Conservation (phyloP, 225 moss, liverwort and hornwort genomes). For the Sphagnum tenellum region DNA sequence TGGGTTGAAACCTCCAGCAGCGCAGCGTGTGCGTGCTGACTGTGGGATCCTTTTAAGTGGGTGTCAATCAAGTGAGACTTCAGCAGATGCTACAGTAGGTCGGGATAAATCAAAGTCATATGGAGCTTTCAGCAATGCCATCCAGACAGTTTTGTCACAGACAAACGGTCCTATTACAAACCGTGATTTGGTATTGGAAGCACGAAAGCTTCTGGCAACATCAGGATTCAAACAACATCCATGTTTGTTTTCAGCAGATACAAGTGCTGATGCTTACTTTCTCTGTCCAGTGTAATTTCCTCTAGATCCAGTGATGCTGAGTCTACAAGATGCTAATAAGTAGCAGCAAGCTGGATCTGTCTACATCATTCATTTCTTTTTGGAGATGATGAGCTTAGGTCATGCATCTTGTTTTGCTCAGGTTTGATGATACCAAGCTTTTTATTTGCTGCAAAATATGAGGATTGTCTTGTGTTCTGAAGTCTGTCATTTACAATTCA, state of each 20-base stretch:
- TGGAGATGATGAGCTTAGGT: no score
- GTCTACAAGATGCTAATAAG: no score
- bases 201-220: slow-evolving; percentile 47
- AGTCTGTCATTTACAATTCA: no score
- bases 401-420: no score
- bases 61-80: slow-evolving; percentile 78
- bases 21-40: slow-evolving; percentile 28
- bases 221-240: slow-evolving; percentile 82
- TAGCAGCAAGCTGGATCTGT: no score
- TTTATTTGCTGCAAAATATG: no score
- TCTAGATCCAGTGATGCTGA: no score
- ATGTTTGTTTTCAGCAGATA: slow-evolving; percentile 63
- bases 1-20: slow-evolving; percentile 43
- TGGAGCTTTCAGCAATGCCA: slow-evolving; percentile 80
- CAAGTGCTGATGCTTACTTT: slow-evolving; percentile 40
- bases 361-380: no score
- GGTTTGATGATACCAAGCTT: no score
- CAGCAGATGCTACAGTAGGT: slow-evolving; percentile 80
- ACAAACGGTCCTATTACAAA: slow-evolving; percentile 36
- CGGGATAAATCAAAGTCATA: slow-evolving; percentile 65
- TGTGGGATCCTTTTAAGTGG: slow-evolving; percentile 70
- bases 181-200: slow-evolving; percentile 41
- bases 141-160: slow-evolving; percentile 37
- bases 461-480: no score
- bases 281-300: slow-evolving; percentile 11